Base-by-base conservation (phyloP, 2,329 filamentous ascomycete species). In the Emergomyces orientalis region DNA sequence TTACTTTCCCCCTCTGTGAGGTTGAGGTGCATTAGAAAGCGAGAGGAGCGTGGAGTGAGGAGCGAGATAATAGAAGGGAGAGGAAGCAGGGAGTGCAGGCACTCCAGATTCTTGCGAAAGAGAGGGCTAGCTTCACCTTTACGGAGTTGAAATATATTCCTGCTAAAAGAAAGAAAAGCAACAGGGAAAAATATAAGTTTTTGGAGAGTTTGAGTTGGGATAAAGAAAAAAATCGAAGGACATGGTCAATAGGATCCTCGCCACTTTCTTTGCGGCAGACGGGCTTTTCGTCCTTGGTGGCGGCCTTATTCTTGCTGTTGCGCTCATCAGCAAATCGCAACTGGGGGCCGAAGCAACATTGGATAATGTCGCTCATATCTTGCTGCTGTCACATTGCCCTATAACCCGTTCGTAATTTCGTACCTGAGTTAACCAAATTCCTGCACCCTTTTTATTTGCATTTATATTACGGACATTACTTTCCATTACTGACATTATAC, bases 181-280 rank as follows among this genome's bases (percentile, higher is more conserved):
- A 54, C 13, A 13, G 17, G 32, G 7, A 55, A 19, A 30, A 30
- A 19, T 7, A 1, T 30, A 25, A 45, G 22, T 14, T 47, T 30
- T 27, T 22, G 59, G n/a, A 25, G 30, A 30, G 37, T 41, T 19
- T 47, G 47, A 30, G 22, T 47, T 39, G 13, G 39, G 37, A 13
- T 47, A 49, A 30, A 59, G 22, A 30, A 30, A 27, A 27, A 22
- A n/a, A 30, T 39, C 45, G 5, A 39, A 30, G 62, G 63, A 65
- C 66, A 82, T 80, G 77, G 75, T 77, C 69, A 80, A 82, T 75
- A 82, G 79, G 65, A 74, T 84, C 52, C 78, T 84, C 66, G 69
- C 81, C 68, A 75, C 79, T 64, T 85, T 81, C 71, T 69, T 84
- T 63, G 73, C 71, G 52, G 72, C 79, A 64, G 80, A 85, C 71